phyloP scores from a whole-genome alignment of 108 stramenopile genomes.

The Schizochytrium sp. region DNA sequence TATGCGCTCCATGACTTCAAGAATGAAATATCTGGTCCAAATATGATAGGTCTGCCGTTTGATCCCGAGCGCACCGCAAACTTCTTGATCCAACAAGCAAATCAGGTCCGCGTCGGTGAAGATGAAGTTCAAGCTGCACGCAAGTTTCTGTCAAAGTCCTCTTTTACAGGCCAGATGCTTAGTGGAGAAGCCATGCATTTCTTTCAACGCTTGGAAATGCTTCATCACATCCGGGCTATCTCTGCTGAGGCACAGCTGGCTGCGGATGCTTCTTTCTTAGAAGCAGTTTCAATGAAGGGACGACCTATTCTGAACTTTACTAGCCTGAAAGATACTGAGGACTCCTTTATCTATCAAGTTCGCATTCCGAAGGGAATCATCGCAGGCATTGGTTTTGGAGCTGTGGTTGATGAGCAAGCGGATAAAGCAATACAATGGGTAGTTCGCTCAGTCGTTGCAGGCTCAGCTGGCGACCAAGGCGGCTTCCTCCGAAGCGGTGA shows the following conservation, averaged over 20 bases:
- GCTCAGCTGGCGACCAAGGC: background rate
- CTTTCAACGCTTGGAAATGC: conserved; percentile 15
- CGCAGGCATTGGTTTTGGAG: background rate
- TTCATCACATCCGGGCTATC: background rate
- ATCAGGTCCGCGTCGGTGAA: background rate
- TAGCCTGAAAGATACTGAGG: background rate
- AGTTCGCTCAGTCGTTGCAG: background rate
- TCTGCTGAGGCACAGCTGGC: background rate
- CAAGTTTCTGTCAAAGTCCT: conserved; percentile 5
- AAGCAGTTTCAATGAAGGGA: background rate
- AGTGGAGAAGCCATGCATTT: conserved; percentile 16
- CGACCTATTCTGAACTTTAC: background rate
- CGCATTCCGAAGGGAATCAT: background rate
- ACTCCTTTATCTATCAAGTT: background rate
- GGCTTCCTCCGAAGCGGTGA: conserved; percentile 19
- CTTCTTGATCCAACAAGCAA: background rate
- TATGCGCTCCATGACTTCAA: conserved; percentile 7
- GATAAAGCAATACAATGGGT: background rate
- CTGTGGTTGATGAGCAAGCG: background rate
- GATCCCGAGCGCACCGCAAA: background rate
- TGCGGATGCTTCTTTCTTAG: background rate
- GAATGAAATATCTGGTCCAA: background rate
- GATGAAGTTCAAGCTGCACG: background rate
- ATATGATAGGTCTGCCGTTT: background rate
- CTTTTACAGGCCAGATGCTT: background rate